phyloP scores from a whole-genome alignment of 2,329 filamentous ascomycete genomes.

The Arachnopeziza araneosa region DNA sequence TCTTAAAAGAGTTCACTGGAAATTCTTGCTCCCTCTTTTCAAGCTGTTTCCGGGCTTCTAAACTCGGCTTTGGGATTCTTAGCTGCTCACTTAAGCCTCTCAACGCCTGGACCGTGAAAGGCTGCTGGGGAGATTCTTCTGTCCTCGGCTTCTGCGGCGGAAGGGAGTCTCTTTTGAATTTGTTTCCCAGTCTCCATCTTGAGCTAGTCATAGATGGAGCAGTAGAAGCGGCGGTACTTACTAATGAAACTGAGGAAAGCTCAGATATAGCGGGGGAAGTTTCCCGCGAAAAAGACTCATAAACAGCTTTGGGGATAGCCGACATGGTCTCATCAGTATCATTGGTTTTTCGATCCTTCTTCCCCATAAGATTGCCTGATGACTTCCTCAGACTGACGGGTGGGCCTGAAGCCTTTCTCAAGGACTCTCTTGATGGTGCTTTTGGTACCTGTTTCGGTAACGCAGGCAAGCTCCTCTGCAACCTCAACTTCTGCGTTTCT shows the following conservation, averaged over 20 bases:
- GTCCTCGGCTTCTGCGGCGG: not conserved
- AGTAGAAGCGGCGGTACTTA: not conserved
- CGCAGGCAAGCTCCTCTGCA: not conserved
- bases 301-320: not conserved
- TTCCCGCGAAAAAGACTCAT: not conserved
- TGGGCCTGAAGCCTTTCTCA: not conserved
- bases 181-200: slow-evolving; percentile 5
- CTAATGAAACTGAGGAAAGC: not conserved
- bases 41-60: slow-evolving; percentile 15
- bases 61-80: slow-evolving; percentile 17
- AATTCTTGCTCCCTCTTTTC: slow-evolving; percentile 19
- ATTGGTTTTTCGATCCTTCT: not conserved
- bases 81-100: slow-evolving; percentile 15
- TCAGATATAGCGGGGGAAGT: not conserved
- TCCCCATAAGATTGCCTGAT: not conserved
- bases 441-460: not conserved
- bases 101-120: slow-evolving; percentile 23
- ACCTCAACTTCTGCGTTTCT: not conserved
- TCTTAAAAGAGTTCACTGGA: slow-evolving; percentile 19
- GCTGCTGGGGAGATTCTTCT: slow-evolving; percentile 4
- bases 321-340: not conserved
- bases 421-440: not conserved
- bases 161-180: slow-evolving; percentile 8
- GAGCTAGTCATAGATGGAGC: slow-evolving; percentile 1
- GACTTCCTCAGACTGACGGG: not conserved